A percentile compares a stretch with the other conserved stretches of the same genome.
These are phyloP conservation scores for Diaporthe sp. DNA, from an alignment of 2,329 filamentous ascomycete genomes.

Conservation along the genomic window DNA sequence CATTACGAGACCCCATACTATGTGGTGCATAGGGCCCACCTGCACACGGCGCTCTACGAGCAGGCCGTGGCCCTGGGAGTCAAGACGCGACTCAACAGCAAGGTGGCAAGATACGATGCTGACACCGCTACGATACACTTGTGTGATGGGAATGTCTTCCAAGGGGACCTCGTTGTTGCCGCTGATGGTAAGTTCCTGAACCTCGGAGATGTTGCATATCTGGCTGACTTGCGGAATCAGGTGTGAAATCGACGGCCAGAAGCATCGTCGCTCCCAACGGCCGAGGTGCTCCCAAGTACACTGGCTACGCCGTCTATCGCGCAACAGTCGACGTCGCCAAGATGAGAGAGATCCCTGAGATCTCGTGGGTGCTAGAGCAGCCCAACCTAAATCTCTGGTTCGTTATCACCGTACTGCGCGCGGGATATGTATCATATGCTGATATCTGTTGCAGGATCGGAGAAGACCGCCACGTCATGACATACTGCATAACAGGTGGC, in stretches of 20 bases:
- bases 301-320: constrained; percentile 57
- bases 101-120: constrained; percentile 43
- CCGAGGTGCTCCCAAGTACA: constrained; percentile 41
- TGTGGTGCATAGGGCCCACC: constrained; percentile 50
- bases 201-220: not conserved
- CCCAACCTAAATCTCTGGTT: constrained; percentile 56
- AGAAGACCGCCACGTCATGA: constrained; percentile 58
- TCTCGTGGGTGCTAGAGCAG: constrained; percentile 54
- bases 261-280: constrained; percentile 38
- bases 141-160: constrained; percentile 42
- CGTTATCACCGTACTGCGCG: not conserved
- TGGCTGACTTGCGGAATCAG: constrained; percentile 32
- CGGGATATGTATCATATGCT: not conserved
- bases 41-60: constrained; percentile 46
- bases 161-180: constrained; percentile 51
- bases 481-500: constrained; percentile 56
- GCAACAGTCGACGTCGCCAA: constrained; percentile 53
- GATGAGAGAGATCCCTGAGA: constrained; percentile 51
- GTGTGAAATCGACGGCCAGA: constrained; percentile 48
- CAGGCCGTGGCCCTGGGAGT: constrained; percentile 46
- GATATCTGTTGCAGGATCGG: constrained; percentile 52
- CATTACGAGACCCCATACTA: constrained; percentile 48
- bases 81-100: constrained; percentile 41
- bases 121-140: constrained; percentile 42
- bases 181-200: constrained; percentile 48